A percentile compares a stretch with the other conserved stretches of the same genome.
phyloP scores from a whole-genome alignment of 2,329 filamentous ascomycete genomes.

The Sporothrix curviconia region DNA sequence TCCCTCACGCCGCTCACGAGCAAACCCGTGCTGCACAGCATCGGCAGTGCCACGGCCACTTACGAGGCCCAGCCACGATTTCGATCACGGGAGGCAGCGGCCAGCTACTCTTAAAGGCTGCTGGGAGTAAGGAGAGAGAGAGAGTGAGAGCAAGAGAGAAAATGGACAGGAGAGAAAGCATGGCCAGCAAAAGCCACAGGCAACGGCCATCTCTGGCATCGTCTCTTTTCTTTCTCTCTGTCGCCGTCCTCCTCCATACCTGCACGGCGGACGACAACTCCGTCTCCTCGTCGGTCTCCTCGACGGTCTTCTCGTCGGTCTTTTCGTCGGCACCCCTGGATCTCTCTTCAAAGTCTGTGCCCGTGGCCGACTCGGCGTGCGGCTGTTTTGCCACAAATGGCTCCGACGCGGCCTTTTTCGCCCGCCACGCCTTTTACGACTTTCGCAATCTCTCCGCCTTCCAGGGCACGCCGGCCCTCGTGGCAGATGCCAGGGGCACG shows the following conservation, averaged over 20 bases:
- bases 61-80: too few species aligned
- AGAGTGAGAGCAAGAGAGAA: background rate
- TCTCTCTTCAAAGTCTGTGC: background rate
- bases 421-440: conserved; percentile 30
- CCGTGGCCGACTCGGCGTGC: conserved; percentile 21
- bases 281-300: too few species aligned
- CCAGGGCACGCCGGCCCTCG: conserved; percentile 22
- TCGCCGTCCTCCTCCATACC: background rate
- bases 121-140: too few species aligned
- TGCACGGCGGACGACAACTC: background rate
- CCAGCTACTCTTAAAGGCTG: too few species aligned
- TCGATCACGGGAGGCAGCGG: too few species aligned
- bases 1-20: too few species aligned
- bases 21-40: background rate
- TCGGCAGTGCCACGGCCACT: background rate
- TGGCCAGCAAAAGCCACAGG: background rate
- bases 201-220: background rate
- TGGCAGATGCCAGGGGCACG: conserved; percentile 19
- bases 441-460: conserved; percentile 26
- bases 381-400: conserved; percentile 29
- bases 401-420: conserved; percentile 26
- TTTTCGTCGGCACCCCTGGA: too few species aligned
- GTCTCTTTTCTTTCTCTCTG: background rate
- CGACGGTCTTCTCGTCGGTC: too few species aligned
- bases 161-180: too few species aligned